A percentile compares a stretch with the other conserved stretches of the same genome.
phyloP scores from a whole-genome alignment of 257 asterid species.

The Parsonsia alboflavescens region DNA sequence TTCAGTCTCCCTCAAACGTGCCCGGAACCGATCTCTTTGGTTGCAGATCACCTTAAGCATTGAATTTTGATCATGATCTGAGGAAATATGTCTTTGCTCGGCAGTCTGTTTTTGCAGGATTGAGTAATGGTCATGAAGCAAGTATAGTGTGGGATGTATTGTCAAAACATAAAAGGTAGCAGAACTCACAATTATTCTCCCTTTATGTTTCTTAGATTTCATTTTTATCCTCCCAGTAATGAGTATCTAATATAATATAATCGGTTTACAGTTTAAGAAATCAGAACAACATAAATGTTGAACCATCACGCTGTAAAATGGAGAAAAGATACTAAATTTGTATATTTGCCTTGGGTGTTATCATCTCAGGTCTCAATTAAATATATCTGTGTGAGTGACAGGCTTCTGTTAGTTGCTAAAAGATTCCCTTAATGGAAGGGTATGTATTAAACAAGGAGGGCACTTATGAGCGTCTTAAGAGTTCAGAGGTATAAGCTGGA shows the following conservation, averaged over 20 bases:
- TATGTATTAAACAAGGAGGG: no score
- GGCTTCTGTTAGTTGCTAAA: no score
- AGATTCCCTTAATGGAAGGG: no score
- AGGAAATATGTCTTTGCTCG: constrained; percentile 61
- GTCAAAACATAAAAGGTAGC: background rate
- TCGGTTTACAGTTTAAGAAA: background rate
- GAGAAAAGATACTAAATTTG: background rate
- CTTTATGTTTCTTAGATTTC: background rate
- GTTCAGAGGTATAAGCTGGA: no score
- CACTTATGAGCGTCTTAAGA: no score
- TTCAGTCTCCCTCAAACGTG: constrained; percentile 95
- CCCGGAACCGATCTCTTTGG: constrained; percentile 95
- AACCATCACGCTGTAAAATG: background rate
- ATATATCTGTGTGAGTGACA: no score
- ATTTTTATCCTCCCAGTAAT: background rate
- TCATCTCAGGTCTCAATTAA: no score
- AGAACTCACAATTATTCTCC: background rate
- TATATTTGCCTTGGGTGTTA: no score
- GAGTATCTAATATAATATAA: background rate
- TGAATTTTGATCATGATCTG: constrained; percentile 89
- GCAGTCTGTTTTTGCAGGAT: constrained; percentile 44
- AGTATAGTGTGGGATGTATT: background rate
- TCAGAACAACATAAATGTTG: background rate
- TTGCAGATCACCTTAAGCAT: constrained; percentile 99
- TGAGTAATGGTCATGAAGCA: background rate